phyloP scores from a whole-genome alignment of 495 filamentous ascomycete genomes.

The Echria macrotheca region DNA sequence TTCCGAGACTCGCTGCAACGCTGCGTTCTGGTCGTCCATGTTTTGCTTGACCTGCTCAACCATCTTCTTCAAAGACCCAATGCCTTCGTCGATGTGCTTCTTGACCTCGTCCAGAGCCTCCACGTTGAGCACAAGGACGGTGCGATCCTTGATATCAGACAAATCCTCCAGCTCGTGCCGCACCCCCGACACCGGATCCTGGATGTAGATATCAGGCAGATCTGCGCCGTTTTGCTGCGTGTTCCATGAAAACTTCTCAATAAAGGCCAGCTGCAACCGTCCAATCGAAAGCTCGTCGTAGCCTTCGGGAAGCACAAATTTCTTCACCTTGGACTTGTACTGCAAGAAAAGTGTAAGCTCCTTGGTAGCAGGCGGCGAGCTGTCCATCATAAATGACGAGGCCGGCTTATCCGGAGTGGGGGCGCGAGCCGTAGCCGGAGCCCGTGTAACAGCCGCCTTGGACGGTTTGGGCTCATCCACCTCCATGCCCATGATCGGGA shows the following conservation, averaged over 20 bases:
- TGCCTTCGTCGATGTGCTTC: slow-evolving; percentile 86
- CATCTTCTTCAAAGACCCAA: slow-evolving; percentile 71
- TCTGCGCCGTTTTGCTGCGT: slow-evolving; percentile 90
- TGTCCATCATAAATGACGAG: slow-evolving; percentile 41
- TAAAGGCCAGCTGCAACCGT: slow-evolving; percentile 91
- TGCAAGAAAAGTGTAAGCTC: slow-evolving; percentile 95
- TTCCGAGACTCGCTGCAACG: slow-evolving; percentile 84
- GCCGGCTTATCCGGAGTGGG: slow-evolving; percentile 39
- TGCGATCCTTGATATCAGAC: slow-evolving; percentile 89
- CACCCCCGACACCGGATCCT: slow-evolving; percentile 89
- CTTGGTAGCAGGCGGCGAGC: slow-evolving; percentile 73
- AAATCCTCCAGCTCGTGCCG: slow-evolving; percentile 94
- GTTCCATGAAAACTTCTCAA: slow-evolving; percentile 98
- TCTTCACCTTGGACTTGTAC: slow-evolving; percentile 95
- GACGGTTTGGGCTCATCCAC: slow-evolving; percentile 25
- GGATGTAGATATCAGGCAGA: slow-evolving; percentile 94
- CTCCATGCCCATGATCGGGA: slow-evolving; percentile 29
- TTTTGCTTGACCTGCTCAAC: slow-evolving; percentile 76
- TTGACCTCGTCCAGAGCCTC: slow-evolving; percentile 97
- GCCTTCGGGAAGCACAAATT: slow-evolving; percentile 83
- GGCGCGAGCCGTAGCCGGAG: slow-evolving; percentile 12
- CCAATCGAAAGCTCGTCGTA: slow-evolving; percentile 77
- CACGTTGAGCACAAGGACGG: slow-evolving; percentile 88
- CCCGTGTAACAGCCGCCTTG: slow-evolving; percentile 20
- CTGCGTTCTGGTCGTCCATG: slow-evolving; percentile 70